Conservation (phyloP, 306 rosid species). For the Vicia faba region DNA sequence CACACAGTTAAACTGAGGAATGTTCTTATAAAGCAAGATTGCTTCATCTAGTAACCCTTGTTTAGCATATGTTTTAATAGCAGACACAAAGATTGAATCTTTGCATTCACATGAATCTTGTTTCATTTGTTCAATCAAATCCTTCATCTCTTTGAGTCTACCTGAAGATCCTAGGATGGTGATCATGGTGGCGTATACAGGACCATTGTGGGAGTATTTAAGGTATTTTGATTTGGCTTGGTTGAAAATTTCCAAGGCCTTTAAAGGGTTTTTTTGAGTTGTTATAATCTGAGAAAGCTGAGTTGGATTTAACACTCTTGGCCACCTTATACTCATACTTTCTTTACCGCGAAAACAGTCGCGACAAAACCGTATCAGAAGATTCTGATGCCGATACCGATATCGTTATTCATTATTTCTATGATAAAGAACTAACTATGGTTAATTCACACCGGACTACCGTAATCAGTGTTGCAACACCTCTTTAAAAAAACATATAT, state of each 20-base stretch:
- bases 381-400: no score
- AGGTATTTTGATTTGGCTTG: slow-evolving; percentile 50
- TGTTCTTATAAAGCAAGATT: slow-evolving; percentile 40
- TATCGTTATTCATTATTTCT: no score
- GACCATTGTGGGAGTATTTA: slow-evolving; percentile 53
- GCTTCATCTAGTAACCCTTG: slow-evolving; percentile 50
- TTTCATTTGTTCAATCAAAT: slow-evolving; percentile 52
- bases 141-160: slow-evolving; percentile 47
- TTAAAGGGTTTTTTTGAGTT: slow-evolving; percentile 51
- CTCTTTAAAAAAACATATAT: no score
- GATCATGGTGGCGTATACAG: slow-evolving; percentile 58
- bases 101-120: slow-evolving; percentile 58
- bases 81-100: slow-evolving; percentile 53
- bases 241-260: slow-evolving; percentile 54
- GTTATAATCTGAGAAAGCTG: slow-evolving; percentile 51
- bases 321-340: slow-evolving; percentile 53
- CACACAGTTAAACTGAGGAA: slow-evolving; percentile 55
- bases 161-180: slow-evolving; percentile 50
- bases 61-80: slow-evolving; percentile 47
- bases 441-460: no score
- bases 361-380: no score
- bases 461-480: no score
- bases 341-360: no score
- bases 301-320: slow-evolving; percentile 53
- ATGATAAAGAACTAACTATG: no score